Base-by-base conservation (phyloP, 768 basidiomycete species). In the Brasilioporus rufonigricans region DNA sequence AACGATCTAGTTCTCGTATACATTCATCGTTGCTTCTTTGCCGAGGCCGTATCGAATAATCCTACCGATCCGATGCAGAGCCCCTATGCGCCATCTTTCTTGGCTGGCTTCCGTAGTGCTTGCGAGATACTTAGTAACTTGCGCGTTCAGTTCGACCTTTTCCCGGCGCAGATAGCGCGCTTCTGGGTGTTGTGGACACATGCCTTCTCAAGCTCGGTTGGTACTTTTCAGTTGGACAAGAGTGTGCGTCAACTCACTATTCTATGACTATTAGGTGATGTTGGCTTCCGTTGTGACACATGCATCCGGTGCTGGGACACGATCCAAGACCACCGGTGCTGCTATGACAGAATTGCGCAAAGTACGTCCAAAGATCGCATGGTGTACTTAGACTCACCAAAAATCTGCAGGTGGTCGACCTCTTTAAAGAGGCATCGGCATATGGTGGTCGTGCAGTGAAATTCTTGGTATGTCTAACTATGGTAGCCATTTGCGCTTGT, bases 141-240 rank as follows among this genome's bases (percentile, higher is more conserved):
- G 44, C 76, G 76, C 33, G 63, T 72, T 39, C 77, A 82, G 52
- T 83, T 81, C 56, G 65, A 67, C 11, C 61, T 78, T 52, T 82
- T 83, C 63, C 83, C 84, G 0, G 73, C 74, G 16, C 79, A 83
- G 58, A 82, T 86, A 49, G 78, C 82, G 32, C 74, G 85, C 39
- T 85, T 86, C 61, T 88, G 85, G 85, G 83, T 84, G 24, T 62
- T 87, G 29, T 88, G 87, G 87, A 86, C 85, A 1, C 85, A 87
- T 64, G 81, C 80, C 6, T 87, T 87, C 63, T 85, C 84, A 19
- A 80, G 84, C 21, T 71, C 84, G 56, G 85, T 86, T 59, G 50
- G 80, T 67, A 21, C 36, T 51, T 24, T 59, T 11, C 27, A 31
- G 55, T 11, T 43, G 38, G 45, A 45, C 18, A 33, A 6, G 43